phyloP scores from a whole-genome alignment of 352 stramenopile genomes.

The Pythium dissotocum region DNA sequence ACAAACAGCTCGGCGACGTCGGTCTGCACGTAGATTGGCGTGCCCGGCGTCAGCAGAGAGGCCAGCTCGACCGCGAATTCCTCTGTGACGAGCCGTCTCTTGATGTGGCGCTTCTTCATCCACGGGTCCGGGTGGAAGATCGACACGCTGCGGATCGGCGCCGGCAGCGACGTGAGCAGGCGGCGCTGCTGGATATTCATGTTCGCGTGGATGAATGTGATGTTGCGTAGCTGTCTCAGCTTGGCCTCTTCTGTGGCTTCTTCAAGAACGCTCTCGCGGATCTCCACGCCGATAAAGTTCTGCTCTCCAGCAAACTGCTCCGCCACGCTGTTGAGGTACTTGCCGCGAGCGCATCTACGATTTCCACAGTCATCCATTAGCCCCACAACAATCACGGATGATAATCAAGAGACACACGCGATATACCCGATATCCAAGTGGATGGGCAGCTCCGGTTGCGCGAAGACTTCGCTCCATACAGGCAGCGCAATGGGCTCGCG shows the following conservation, averaged over 20 bases:
- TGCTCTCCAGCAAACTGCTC: conserved; percentile 30
- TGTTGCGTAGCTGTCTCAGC: conserved; percentile 52
- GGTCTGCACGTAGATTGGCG: conserved; percentile 80
- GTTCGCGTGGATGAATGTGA: conserved; percentile 80
- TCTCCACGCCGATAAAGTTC: conserved; percentile 87
- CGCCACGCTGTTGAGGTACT: conserved; percentile 77
- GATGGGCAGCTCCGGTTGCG: conserved; percentile 51
- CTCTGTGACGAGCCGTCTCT: conserved; percentile 72
- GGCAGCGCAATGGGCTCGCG: conserved; percentile 62
- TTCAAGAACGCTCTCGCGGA: conserved; percentile 73
- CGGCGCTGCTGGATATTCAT: conserved; percentile 79
- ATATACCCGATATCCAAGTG: conserved; percentile 80
- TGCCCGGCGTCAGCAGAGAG: conserved; percentile 44
- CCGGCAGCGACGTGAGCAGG: conserved; percentile 63
- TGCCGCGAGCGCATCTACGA: conserved; percentile 52
- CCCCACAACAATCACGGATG: too few relatives aligned
- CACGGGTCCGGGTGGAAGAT: conserved; percentile 89
- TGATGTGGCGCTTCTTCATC: conserved; percentile 89
- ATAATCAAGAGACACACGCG: not conserved
- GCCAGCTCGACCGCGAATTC: conserved; percentile 72
- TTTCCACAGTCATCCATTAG: not conserved
- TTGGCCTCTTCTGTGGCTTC: conserved; percentile 52
- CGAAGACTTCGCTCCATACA: conserved; percentile 57
- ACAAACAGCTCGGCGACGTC: conserved; percentile 81
- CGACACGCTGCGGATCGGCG: conserved; percentile 64